Evolutionary conservation across 257 asterid species (phyloP).

Genomic region (Solanum sitiens): DNA sequence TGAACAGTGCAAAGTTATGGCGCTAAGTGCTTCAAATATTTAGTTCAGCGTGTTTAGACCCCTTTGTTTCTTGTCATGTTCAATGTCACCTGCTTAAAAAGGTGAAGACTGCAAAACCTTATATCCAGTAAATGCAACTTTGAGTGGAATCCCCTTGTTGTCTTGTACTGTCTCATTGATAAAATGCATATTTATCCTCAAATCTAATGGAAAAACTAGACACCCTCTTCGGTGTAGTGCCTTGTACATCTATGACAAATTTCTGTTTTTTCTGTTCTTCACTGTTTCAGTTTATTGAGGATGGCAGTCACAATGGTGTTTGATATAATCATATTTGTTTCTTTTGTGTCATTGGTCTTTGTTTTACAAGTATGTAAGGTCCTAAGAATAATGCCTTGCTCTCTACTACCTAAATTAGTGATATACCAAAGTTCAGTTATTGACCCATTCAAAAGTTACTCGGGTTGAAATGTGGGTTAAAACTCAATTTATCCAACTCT

Average conservation of each 20-base stretch:
- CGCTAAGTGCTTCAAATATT: constrained; percentile 51
- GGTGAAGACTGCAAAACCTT: neutral
- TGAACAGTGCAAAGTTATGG: constrained; percentile 97
- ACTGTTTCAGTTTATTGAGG: neutral
- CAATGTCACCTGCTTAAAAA: neutral
- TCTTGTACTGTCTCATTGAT: neutral
- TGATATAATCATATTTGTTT: neutral
- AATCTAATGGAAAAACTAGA: neutral
- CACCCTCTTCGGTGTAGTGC: neutral
- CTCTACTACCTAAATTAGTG: neutral
- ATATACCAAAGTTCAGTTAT: neutral
- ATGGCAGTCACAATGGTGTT: neutral
- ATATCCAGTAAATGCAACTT: constrained; percentile 1
- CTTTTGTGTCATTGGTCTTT: neutral
- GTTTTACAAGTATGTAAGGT: neutral
- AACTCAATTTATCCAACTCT: neutral
- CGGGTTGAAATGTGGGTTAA: no score
- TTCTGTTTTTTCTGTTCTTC: neutral
- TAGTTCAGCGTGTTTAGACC: constrained; percentile 11
- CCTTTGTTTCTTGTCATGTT: neutral
- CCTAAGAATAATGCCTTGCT: neutral
- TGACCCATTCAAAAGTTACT: neutral
- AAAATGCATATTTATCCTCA: neutral
- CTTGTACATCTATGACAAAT: neutral
- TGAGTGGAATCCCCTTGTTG: constrained; percentile 3